Evolutionary conservation across 2,329 filamentous ascomycete genomes (phyloP).

Genomic region (Fusarium udum): DNA sequence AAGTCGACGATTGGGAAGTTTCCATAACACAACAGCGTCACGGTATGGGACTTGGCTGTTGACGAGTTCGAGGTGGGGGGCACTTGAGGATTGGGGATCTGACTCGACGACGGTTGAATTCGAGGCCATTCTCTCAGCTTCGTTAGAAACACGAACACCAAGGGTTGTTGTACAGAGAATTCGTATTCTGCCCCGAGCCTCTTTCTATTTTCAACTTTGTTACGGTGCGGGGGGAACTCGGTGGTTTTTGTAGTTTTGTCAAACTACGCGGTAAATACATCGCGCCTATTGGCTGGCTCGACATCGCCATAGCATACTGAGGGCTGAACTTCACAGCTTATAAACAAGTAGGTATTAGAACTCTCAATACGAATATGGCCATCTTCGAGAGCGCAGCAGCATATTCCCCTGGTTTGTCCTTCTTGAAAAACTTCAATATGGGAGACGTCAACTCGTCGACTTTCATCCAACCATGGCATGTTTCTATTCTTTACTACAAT

Average conservation of each 20-base stretch:
- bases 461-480: not conserved
- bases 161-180: not conserved
- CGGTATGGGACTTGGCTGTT: not conserved
- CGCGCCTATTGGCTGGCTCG: not conserved
- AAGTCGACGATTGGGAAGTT: not conserved
- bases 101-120: not conserved
- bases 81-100: not conserved
- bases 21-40: not conserved
- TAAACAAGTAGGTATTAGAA: not conserved
- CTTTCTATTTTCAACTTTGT: no score
- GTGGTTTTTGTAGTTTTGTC: not conserved
- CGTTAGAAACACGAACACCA: not conserved
- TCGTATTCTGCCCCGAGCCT: not conserved
- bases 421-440: not conserved
- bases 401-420: fast-evolving
- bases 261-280: not conserved
- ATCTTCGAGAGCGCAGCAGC: fast-evolving
- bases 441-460: not conserved
- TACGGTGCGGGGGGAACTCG: not conserved
- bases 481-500: not conserved
- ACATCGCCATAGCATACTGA: no score
- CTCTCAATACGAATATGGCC: fast-evolving
- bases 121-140: not conserved
- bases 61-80: not conserved
- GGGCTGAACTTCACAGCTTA: not conserved